phyloP scores from a whole-genome alignment of 345 rosid species.

The Murraya paniculata region DNA sequence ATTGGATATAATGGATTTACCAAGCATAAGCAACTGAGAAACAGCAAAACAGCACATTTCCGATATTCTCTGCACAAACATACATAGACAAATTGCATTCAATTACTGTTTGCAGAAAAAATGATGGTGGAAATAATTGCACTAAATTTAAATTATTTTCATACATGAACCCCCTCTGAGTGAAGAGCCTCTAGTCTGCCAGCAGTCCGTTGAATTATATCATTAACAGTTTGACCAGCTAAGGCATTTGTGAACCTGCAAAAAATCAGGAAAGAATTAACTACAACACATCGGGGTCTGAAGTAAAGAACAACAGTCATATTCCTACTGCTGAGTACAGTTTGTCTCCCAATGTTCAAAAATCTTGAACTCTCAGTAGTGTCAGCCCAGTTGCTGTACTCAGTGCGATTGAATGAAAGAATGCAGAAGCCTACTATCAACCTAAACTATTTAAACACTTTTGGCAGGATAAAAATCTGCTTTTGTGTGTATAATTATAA shows the following conservation, averaged over 20 bases:
- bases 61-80: constrained; percentile 79
- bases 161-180: constrained; percentile 97
- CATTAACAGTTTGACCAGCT: constrained; percentile 55
- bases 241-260: constrained; percentile 82
- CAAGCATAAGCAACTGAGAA: constrained; percentile 72
- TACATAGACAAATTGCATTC: constrained; percentile 3
- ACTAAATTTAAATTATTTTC: constrained; percentile 25
- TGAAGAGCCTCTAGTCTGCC: constrained; percentile 91
- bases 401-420: neutral
- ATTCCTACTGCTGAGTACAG: neutral
- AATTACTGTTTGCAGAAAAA: neutral
- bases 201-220: constrained; percentile 76
- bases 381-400: neutral
- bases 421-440: neutral
- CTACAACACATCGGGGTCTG: neutral
- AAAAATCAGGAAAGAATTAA: constrained; percentile 14
- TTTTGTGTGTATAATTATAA: neutral
- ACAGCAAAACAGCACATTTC: constrained; percentile 92
- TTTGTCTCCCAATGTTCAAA: neutral
- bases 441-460: neutral
- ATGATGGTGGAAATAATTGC: neutral
- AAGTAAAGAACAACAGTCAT: neutral
- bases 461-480: neutral
- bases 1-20: constrained; percentile 71
- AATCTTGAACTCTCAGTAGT: neutral